Base-by-base conservation (phyloP, 202 grass and related monocot genomes). In the Carex arenaria region DNA sequence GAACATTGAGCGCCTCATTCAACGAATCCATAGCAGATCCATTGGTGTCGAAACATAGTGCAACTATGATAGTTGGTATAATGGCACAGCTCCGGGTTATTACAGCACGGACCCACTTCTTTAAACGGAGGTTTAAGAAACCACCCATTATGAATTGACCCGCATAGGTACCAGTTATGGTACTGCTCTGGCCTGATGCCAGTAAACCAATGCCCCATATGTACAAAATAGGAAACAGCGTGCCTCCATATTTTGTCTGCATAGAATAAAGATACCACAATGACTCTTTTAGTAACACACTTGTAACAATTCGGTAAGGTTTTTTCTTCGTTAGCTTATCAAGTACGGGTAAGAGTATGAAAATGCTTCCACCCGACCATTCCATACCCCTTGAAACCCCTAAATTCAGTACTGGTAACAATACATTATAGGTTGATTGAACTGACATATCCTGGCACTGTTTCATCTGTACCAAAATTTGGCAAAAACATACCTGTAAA, bases 141-240 rank as follows among this genome's bases (percentile, higher is more conserved):
- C 86, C 86, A 42, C 86, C 73, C 86, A 88, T 88, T 72, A 88
- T 88, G 83, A 88, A 88, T 28, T 88, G 86, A 20, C 86, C 86
- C 49, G 86, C 86, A 72, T 88, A 88, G n/a, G 86, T 88, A 15
- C 81, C 86, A 78, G 86, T 88, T 17, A 88, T 84, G 42, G 86
- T 88, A 64, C 86, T 88, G 62, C 86, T 84, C 54, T 88, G 86
- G 6, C 86, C 86, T 63, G 86, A 83, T 72, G 86, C 86, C 74
- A 88, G 42, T 65, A 88, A 79, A 7, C 86, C 86, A 53, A 88
- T 84, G 45, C 81, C 86, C 86, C 86, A 88, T 53, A 88, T 88
- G 68, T 88, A 88, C 28, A 88, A 42, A 72, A 88, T 80, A 42
- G 86, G 86, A 80, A 80, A 88, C 43, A 84, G 15, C 49, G 64